Base-by-base conservation (phyloP, 1,284 basidiomycete genomes). In the Anthracocystis setariae region DNA sequence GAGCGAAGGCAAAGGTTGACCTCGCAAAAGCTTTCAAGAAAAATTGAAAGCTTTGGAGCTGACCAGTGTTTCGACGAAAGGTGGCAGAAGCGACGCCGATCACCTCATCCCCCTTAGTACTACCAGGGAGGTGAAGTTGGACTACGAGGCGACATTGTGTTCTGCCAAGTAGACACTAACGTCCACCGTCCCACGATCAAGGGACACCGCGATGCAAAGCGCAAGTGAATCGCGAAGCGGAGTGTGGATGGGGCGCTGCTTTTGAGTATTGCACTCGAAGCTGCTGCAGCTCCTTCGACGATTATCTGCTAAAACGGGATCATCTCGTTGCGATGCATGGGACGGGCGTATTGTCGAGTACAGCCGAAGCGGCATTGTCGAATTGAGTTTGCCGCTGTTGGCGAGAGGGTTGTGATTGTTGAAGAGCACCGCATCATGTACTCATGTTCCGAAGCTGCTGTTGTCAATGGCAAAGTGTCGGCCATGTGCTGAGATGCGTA, bases 401-500 rank as follows among this genome's bases (percentile, higher is more conserved):
- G 55, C 56, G 48, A 48, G 40, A 50, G 46, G 44, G 17, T 38
- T 21, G 33, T 23, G 38, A 37, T 47, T n/a, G 47, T 29, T 42
- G 50, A 38, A 25, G 39, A 52, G 59, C 59, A 57, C 56, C 60
- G 59, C 54, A 54, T 58, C 59, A 40, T 61, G 59, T 50, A 54
- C 46, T 53, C 51, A 45, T 32, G 20, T 39, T 45, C 33, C 39
- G 29, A 7, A 33, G 27, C 44, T 32, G 27, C 46, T 43, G 49
- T 20, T 46, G 33, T 49, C 32, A 17, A 54, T 54, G 49, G 50
- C 40, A 13, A 45, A 25, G 46, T 60, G 51, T 43, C 40, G 53
- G 48, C 52, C 62, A 53, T 48, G 40, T 57, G 46, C 46, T 47
- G 56, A 20, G 70, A 75, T 75, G 73, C 73, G 70, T 70, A 75